phyloP scores from a whole-genome alignment of 2,329 filamentous ascomycete species.

The Cladosporium sp. region DNA sequence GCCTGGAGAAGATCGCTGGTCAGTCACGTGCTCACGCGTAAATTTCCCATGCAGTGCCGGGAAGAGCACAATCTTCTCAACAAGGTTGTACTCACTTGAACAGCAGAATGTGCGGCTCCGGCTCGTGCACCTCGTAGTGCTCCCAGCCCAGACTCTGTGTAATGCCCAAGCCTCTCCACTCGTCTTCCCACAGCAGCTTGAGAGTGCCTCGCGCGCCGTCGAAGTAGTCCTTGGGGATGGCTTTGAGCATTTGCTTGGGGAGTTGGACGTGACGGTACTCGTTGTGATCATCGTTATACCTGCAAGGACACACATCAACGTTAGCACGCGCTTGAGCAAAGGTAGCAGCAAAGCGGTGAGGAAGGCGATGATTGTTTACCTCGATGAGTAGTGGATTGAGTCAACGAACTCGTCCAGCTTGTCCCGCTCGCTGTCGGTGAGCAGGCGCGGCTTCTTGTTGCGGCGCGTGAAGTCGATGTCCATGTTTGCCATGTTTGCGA shows the following conservation, averaged over 20 bases:
- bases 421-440: slow-evolving; percentile 78
- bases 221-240: slow-evolving; percentile 92
- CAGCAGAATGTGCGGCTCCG: slow-evolving; percentile 94
- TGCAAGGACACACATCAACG: slow-evolving; percentile 41
- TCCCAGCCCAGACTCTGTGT: slow-evolving; percentile 99
- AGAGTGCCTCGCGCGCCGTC: slow-evolving; percentile 85
- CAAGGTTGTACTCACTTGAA: slow-evolving; percentile 75
- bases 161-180: slow-evolving; percentile 96
- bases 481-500: slow-evolving; percentile 31
- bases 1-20: slow-evolving; percentile 12
- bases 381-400: slow-evolving; percentile 89
- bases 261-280: slow-evolving; percentile 98
- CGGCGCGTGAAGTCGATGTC: slow-evolving; percentile 81
- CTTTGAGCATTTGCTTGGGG: slow-evolving; percentile 97
- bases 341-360: neutral
- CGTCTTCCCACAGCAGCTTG: slow-evolving; percentile 96
- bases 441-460: slow-evolving; percentile 78
- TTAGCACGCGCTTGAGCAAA: neutral
- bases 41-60: too few species aligned
- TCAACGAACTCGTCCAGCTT: slow-evolving; percentile 90
- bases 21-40: slow-evolving; percentile 17
- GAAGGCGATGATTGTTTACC: slow-evolving; percentile 57
- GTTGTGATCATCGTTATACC: slow-evolving; percentile 88
- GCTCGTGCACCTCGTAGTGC: slow-evolving; percentile 98
- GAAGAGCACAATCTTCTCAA: neutral